Evolutionary conservation across 495 filamentous ascomycete species (phyloP).

Genomic region (Viridothelium virens): DNA sequence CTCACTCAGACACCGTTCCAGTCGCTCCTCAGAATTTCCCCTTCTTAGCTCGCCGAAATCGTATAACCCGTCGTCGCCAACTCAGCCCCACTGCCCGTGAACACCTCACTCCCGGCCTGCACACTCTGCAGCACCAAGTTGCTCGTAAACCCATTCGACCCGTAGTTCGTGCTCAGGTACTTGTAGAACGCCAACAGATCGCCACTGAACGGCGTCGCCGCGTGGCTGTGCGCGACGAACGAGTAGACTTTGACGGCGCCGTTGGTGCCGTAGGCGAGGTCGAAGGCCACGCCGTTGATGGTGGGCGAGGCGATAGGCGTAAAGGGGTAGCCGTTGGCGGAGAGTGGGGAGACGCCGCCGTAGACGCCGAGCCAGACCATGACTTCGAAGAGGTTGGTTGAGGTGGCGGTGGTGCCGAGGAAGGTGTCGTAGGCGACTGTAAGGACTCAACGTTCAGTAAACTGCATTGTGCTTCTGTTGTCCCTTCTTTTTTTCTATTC

Average conservation of each 20-base stretch:
- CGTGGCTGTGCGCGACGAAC: conserved; percentile 17
- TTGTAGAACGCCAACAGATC: conserved; percentile 17
- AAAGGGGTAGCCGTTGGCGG: conserved; percentile 20
- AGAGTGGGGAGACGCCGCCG: conserved; percentile 16
- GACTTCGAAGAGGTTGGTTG: conserved; percentile 32
- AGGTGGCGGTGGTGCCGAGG: conserved; percentile 13
- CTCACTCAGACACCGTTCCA: no score
- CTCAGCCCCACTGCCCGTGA: conserved; percentile 15
- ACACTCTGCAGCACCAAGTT: conserved; percentile 17
- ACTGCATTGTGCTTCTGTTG: no score
- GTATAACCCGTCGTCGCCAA: conserved; percentile 17
- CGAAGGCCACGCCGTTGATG: conserved; percentile 14
- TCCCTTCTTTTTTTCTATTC: no score
- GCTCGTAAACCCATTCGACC: conserved; percentile 12
- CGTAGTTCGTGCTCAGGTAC: conserved; percentile 17
- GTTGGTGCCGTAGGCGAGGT: conserved; percentile 18
- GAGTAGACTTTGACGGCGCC: conserved; percentile 18
- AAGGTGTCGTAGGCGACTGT: conserved; percentile 15
- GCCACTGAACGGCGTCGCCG: conserved; percentile 16
- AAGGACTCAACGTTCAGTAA: not conserved
- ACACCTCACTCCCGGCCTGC: conserved; percentile 17
- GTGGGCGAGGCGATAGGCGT: conserved; percentile 16
- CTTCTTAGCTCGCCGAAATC: conserved; percentile 13
- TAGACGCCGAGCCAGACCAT: conserved; percentile 40
- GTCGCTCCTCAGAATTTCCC: not conserved